These are phyloP conservation scores for Microsporum ferrugineum DNA, from an alignment of 2,329 filamentous ascomycete species.

Conservation along the genomic window DNA sequence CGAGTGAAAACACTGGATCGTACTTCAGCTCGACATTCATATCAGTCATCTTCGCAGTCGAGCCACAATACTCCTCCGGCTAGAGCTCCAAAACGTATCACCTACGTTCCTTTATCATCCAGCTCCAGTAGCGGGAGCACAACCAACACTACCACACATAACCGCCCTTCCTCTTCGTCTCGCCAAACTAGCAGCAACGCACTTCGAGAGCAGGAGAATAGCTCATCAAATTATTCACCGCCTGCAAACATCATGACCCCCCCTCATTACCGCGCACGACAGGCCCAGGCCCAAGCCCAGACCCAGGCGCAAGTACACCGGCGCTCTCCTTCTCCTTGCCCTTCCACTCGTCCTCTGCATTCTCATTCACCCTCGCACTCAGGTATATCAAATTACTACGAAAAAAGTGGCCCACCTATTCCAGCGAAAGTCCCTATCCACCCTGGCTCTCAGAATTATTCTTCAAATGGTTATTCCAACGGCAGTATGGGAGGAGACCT, in stretches of 20 bases:
- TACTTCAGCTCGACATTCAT: conserved; percentile 16
- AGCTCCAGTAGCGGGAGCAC: conserved; percentile 14
- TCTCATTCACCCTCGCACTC: conserved; percentile 16
- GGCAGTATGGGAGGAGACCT: conserved; percentile 13
- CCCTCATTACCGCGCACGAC: conserved; percentile 5
- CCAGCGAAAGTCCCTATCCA: conserved; percentile 34
- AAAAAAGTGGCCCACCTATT: conserved; percentile 31
- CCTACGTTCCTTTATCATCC: not conserved
- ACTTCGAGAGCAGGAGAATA: conserved; percentile 3
- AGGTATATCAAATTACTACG: conserved; percentile 18
- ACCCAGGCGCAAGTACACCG: not conserved
- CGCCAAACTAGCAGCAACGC: conserved; percentile 7
- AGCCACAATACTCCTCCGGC: not conserved
- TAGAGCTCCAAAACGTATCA: conserved; percentile 12
- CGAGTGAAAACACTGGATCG: conserved; percentile 16
- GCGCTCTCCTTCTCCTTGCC: conserved; percentile 15
- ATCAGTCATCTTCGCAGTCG: conserved; percentile 10
- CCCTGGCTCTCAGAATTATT: conserved; percentile 22
- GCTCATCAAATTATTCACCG: not conserved
- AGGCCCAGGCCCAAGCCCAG: not conserved
- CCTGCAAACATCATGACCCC: conserved; percentile 5
- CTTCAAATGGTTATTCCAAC: conserved; percentile 21
- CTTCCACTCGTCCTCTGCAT: conserved; percentile 22
- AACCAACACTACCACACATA: conserved; percentile 14
- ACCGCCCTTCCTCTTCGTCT: conserved; percentile 18